Percentiles rank a stretch among this genome's conserved stretches.
phyloP scores from a whole-genome alignment of 176 grass and related monocot genomes.

The Metroxylon sagu region DNA sequence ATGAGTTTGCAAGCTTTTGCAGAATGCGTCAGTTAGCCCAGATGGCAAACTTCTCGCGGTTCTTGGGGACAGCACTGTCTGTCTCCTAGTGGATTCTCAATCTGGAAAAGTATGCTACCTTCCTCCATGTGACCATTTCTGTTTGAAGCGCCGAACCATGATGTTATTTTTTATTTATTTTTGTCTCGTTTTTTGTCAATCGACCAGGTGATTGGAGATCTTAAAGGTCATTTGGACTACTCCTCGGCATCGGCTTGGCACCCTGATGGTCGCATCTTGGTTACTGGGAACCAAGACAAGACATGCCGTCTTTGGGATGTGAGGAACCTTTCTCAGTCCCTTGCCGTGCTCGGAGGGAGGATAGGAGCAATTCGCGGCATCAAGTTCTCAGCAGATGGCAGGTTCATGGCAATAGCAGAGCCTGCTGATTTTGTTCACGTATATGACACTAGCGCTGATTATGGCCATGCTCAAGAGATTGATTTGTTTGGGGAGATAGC shows the following conservation, averaged over 20 bases:
- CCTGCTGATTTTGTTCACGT: conserved; percentile 76
- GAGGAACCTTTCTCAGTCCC: conserved; percentile 36
- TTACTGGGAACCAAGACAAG: conserved; percentile 72
- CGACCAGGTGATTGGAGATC: conserved; percentile 36
- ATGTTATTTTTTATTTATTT: no score
- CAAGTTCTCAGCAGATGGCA: conserved; percentile 60
- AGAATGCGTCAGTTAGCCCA: conserved; percentile 49
- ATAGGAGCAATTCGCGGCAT: conserved; percentile 69
- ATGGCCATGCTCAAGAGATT: conserved; percentile 54
- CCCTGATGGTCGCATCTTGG: conserved; percentile 35
- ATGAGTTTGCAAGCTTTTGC: background rate
- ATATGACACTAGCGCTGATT: conserved; percentile 44
- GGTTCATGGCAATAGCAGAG: conserved; percentile 72
- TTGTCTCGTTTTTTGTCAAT: background rate
- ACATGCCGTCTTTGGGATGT: conserved; percentile 67
- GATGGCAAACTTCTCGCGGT: conserved; percentile 62
- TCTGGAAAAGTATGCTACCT: conserved; percentile 45
- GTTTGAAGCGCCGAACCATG: no score
- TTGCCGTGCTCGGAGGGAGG: conserved; percentile 65
- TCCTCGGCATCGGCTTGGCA: conserved; percentile 83
- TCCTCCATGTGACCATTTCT: no score
- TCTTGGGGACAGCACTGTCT: conserved; percentile 56
- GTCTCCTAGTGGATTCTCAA: conserved; percentile 51
- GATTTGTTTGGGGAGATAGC: conserved; percentile 84
- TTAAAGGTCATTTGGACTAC: conserved; percentile 62